These are phyloP conservation scores for Ophiostoma sp. DNA, from an alignment of 2,329 filamentous ascomycete genomes.

Conservation along the genomic window DNA sequence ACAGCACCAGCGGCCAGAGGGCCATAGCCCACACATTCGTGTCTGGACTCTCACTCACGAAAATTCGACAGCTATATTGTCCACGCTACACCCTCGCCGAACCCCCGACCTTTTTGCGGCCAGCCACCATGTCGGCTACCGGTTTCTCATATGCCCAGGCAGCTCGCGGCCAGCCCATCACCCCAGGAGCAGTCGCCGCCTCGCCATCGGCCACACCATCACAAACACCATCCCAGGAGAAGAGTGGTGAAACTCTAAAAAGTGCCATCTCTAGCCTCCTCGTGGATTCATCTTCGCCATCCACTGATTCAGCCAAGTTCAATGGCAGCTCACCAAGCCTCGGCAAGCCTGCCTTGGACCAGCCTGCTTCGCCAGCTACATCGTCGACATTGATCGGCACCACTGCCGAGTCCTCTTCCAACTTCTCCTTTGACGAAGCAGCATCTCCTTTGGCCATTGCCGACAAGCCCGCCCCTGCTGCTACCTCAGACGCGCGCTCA, in stretches of 20 bases:
- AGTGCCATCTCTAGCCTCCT: not conserved
- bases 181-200: conserved; percentile 35
- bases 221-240: conserved; percentile 26
- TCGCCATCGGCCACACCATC: conserved; percentile 29
- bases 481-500: conserved; percentile 1
- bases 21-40: conserved; percentile 13
- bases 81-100: not conserved
- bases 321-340: conserved; percentile 16
- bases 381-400: conserved; percentile 35
- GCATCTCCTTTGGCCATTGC: conserved; percentile 56
- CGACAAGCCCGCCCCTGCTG: conserved; percentile 19
- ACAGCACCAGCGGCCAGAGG: conserved; percentile 5
- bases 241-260: conserved; percentile 28
- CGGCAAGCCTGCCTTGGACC: conserved; percentile 30
- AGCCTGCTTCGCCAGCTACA: conserved; percentile 30
- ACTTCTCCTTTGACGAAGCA: conserved; percentile 24
- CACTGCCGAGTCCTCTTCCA: conserved; percentile 29
- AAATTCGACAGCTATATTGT: not conserved
- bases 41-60: conserved; percentile 6
- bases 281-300: not conserved
- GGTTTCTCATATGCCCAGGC: conserved; percentile 94
- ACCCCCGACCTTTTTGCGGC: too few species aligned
- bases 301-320: conserved; percentile 18
- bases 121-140: conserved; percentile 45
- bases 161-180: conserved; percentile 67